Percentiles rank a stretch among this genome's conserved stretches.
These are phyloP conservation scores for Helminthosporium solani DNA, from an alignment of 2,329 filamentous ascomycete species.

Conservation along the genomic window DNA sequence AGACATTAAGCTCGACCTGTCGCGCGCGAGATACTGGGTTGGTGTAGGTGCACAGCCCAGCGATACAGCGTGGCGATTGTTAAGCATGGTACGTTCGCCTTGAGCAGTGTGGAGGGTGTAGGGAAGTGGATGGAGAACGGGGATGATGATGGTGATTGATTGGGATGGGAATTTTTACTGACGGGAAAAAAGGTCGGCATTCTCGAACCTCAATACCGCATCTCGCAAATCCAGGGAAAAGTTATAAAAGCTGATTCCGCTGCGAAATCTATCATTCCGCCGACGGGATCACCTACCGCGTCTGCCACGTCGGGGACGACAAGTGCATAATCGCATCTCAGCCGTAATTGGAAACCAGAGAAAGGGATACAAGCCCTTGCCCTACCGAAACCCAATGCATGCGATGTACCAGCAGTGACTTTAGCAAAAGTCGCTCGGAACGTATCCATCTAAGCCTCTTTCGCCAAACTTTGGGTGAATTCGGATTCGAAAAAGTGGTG, in stretches of 20 bases:
- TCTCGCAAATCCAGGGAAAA: conserved; percentile 34
- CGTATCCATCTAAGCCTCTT: no score
- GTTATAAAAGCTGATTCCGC: conserved; percentile 33
- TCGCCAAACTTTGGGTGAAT: no score
- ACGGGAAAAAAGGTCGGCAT: conserved; percentile 31
- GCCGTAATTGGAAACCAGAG: neutral
- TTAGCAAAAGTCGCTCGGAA: no score
- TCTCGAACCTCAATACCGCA: conserved; percentile 40
- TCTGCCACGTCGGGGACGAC: neutral
- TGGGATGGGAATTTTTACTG: neutral
- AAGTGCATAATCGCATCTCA: neutral
- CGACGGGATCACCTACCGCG: conserved; percentile 1
- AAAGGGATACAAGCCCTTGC: no score
- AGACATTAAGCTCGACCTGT: conserved; percentile 82
- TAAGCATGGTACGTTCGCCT: conserved; percentile 64
- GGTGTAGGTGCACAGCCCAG: conserved; percentile 95
- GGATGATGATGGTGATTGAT: neutral
- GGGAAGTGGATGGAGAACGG: neutral
- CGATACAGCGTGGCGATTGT: conserved; percentile 81
- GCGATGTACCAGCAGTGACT: no score
- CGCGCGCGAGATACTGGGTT: conserved; percentile 89
- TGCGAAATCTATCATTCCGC: conserved; percentile 30
- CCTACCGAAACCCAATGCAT: no score
- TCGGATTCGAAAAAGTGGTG: no score
- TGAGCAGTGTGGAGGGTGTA: neutral